These are phyloP conservation scores for Ophiostoma ulmi DNA, from an alignment of 2,329 filamentous ascomycete species.

Conservation along the genomic window DNA sequence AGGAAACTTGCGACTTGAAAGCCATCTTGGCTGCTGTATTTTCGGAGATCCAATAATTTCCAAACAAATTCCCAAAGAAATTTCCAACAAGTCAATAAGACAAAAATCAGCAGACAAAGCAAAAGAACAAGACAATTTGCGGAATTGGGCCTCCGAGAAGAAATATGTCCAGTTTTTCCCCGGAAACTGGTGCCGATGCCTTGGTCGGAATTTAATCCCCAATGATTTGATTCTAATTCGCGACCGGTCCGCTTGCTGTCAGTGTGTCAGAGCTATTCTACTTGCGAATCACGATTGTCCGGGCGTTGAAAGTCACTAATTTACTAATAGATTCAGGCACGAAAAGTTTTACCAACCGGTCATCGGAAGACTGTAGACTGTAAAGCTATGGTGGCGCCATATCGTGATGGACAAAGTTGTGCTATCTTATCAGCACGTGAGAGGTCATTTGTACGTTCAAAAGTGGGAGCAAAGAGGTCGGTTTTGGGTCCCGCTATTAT, in stretches of 20 bases:
- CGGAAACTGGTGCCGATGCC: not conserved
- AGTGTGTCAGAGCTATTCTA: not conserved
- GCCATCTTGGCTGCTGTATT: constrained; percentile 16
- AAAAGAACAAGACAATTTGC: not conserved
- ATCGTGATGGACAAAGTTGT: not conserved
- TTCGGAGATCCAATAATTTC: not conserved
- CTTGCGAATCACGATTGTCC: not conserved
- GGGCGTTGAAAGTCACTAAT: not conserved
- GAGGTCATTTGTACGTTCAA: not conserved
- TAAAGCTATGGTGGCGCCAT: not conserved
- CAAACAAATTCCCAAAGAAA: not conserved
- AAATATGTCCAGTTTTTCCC: not conserved
- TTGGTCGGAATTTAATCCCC: not conserved
- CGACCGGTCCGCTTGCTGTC: not conserved
- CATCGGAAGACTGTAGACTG: constrained; percentile 12
- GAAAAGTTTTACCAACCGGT: constrained; percentile 11
- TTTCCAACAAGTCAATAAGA: not conserved
- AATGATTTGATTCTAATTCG: constrained; percentile 4
- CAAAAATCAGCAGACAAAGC: not conserved
- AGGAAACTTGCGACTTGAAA: constrained; percentile 20
- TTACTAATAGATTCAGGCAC: not conserved
- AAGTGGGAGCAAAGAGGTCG: not conserved
- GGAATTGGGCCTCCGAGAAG: not conserved
- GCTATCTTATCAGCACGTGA: constrained; percentile 10
- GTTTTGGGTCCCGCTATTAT: not conserved